Conservation (phyloP, 75 land plant species). For the Selaginella tamariscina region DNA sequence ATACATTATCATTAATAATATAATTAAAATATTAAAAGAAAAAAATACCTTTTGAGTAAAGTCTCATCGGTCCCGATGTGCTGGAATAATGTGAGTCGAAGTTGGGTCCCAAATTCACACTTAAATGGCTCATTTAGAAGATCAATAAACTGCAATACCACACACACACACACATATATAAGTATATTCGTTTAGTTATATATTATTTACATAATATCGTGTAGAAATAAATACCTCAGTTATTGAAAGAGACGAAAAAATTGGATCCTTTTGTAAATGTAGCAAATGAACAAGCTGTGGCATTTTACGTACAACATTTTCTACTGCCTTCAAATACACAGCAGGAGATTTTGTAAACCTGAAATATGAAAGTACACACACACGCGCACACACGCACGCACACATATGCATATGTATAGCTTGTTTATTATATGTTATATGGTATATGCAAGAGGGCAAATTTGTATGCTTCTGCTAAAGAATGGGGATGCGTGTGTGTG, state of each 20-base stretch:
- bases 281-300: constrained; percentile 4
- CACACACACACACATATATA: no score
- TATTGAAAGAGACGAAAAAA: background rate
- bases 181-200: background rate
- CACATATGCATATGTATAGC: background rate
- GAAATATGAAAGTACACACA: background rate
- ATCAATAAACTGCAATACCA: background rate
- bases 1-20: no score
- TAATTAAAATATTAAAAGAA: no score
- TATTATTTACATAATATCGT: background rate
- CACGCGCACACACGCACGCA: background rate
- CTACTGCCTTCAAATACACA: background rate
- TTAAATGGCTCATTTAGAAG: background rate
- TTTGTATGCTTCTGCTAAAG: no score
- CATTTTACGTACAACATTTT: constrained; percentile 2
- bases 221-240: background rate
- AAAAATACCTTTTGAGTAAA: background rate
- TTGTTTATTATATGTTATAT: background rate
- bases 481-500: no score
- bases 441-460: background rate
- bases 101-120: background rate
- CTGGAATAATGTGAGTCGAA: background rate
- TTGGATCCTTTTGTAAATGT: background rate
- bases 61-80: background rate
- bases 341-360: background rate